Evolutionary conservation across 202 grass and related monocot genomes (phyloP).

Genomic region (Digitaria exilis): DNA sequence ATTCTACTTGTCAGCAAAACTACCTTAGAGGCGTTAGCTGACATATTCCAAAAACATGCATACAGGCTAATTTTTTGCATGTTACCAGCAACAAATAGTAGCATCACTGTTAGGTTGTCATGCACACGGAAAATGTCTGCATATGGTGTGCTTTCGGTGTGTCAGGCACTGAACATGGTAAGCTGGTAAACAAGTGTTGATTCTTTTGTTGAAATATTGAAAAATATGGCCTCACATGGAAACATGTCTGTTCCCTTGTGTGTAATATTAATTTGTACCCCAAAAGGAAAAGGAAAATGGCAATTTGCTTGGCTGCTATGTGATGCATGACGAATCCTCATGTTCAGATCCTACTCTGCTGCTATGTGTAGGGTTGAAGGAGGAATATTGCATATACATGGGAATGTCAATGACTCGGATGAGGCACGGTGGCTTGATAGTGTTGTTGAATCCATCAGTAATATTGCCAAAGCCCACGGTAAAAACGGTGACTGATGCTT

Average conservation of each 20-base stretch:
- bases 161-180: not conserved
- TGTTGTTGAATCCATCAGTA: slow-evolving; percentile 66
- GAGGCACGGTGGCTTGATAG: slow-evolving; percentile 64
- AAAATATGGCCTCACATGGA: not conserved
- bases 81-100: not conserved
- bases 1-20: slow-evolving; percentile 11
- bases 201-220: not conserved
- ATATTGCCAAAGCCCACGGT: slow-evolving; percentile 66
- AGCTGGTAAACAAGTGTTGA: not conserved
- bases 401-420: slow-evolving; percentile 81
- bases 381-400: slow-evolving; percentile 82
- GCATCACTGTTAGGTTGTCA: slow-evolving; percentile 7
- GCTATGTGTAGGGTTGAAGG: slow-evolving; percentile 52
- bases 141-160: slow-evolving; percentile 17
- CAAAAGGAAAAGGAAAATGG: not conserved
- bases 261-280: not conserved
- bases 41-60: not conserved
- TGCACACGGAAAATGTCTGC: slow-evolving; percentile 6
- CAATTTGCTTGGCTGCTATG: not conserved
- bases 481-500: not conserved
- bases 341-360: slow-evolving; percentile 4
- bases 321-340: not conserved
- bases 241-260: not conserved
- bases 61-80: slow-evolving; percentile 24
- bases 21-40: slow-evolving; percentile 9